Base-by-base conservation (phyloP, 805 yeast genomes). In the Sugiyamaella chiloensis region DNA sequence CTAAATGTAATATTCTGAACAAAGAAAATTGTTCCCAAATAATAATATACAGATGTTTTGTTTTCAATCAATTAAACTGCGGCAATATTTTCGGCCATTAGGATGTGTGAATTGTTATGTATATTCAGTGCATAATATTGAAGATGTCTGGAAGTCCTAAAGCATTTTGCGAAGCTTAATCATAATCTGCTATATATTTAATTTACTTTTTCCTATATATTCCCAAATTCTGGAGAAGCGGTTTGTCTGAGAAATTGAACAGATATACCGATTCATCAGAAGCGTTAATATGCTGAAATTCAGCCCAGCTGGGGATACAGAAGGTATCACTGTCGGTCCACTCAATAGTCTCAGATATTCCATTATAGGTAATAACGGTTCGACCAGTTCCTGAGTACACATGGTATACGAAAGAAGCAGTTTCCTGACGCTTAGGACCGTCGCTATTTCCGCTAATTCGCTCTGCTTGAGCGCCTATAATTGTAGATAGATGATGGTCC, bases 391-490 rank as follows among this genome's bases (percentile, higher is more conserved):
- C 51, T 8, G 42, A 35, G 32, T 48, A 48, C 4, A 44, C 34
- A 34, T 48, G 48, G 24, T 23, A 44, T 8, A 48, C 43, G 21
- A 48, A 48, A 16, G 51, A 48, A 24, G 44, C 14, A 14, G 42
- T 44, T 29, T 48, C 51, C 21, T 44, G 49, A 17, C 51, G 34
- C 9, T 7, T 7, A 3, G 31, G 32, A 24, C 44, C 17, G 8
- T 20, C 9, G 5, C 5, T 3, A n/a, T 21, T 16, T 11, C 40
- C 37, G 29, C 16, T 32, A 16, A 48, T 40, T 30, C 40, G 16
- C 24, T 48, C 51, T 9, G 51, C 51, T 16, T 44, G 49, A 9
- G 51, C 51, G 5, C 51, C 48, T 16, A 48, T 45, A 24, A 48
- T 36, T 24, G 51, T 37, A 5, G 51, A 48, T 14, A 48, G 17